These are phyloP conservation scores for Tuber microsphaerosporum DNA, from an alignment of 495 filamentous ascomycete genomes.

Conservation along the genomic window DNA sequence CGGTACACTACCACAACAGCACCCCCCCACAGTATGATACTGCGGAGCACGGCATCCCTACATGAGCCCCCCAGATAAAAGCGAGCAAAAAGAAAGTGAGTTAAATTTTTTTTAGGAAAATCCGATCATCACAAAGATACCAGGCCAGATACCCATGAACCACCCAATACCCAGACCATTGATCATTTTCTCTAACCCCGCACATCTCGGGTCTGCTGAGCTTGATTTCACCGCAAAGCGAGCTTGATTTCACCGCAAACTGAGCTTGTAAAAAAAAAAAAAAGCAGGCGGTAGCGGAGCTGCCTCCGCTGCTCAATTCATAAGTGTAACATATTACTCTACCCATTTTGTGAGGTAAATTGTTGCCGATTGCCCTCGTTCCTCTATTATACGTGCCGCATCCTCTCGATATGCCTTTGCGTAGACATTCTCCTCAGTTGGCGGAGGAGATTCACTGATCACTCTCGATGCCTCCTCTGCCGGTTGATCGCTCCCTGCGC, in stretches of 20 bases:
- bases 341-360: slow-evolving; percentile 21
- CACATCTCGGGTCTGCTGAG: background rate
- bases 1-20: background rate
- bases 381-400: slow-evolving; percentile 60
- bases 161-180: background rate
- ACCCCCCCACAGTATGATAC: background rate
- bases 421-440: slow-evolving; percentile 76
- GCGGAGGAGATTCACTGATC: slow-evolving; percentile 74
- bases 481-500: slow-evolving; percentile 50
- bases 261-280: background rate
- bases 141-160: background rate
- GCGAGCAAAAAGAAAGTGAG: background rate
- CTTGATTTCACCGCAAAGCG: slow-evolving; percentile 2
- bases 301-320: background rate
- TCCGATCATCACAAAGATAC: slow-evolving; percentile 2
- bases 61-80: background rate
- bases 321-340: slow-evolving; percentile 4
- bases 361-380: slow-evolving; percentile 35
- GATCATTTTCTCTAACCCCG: background rate
- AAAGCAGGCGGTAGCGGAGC: background rate
- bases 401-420: slow-evolving; percentile 78
- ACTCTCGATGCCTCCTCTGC: slow-evolving; percentile 42
- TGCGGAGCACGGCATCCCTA: background rate
- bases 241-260: background rate
- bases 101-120: background rate